Base-by-base conservation (phyloP, 2,329 filamentous ascomycete genomes). In the Myriangium duriaei region DNA sequence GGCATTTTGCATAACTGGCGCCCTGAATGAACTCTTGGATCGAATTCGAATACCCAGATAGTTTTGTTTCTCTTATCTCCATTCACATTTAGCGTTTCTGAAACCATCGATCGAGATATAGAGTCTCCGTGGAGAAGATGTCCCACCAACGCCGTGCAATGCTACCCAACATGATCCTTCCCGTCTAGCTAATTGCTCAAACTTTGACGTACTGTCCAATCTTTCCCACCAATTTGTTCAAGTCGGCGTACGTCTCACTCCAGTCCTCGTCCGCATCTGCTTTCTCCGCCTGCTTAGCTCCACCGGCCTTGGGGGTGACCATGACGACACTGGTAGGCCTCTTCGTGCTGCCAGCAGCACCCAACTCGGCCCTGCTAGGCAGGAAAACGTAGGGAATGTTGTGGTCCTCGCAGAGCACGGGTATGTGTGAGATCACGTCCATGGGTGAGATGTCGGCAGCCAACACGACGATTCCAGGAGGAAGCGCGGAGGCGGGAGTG, bases 361-460 rank as follows among this genome's bases (percentile, higher is more conserved):
- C 91, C 41, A 98, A 76, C 67, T 96, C 88, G 44, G 86, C 88
- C 51, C 91, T 80, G 54, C 82, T 92, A 44, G 79, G 76, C 52
- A 98, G 83, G 62, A 92, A 98, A 62, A 98, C 76, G 67, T 96
- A 98, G 21, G 91, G 91, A 43, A 95, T 84, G 63, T 83, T 84
- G 72, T 95, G 87, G 66, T 96, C 88, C 68, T 98, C 91, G 72
- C 91, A 96, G 42, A 96, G 79, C 41, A 98, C 83, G 53, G 91
- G 91, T 49, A 98, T 83, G 67, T 98, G 91, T 43, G 84, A 91
- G 67, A 98, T 95, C 60, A 98, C 91, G 63, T 98, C 91, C 79
- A 91, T 88, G 48, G 91, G 91, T 37, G 84, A 94, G 68, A 98
- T 96, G 64, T 98, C 91, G 52, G 84, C 91, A 24, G 91, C 91